Base-by-base conservation (phyloP, 108 stramenopile genomes). In the Fragilariopsis cylindrus region DNA sequence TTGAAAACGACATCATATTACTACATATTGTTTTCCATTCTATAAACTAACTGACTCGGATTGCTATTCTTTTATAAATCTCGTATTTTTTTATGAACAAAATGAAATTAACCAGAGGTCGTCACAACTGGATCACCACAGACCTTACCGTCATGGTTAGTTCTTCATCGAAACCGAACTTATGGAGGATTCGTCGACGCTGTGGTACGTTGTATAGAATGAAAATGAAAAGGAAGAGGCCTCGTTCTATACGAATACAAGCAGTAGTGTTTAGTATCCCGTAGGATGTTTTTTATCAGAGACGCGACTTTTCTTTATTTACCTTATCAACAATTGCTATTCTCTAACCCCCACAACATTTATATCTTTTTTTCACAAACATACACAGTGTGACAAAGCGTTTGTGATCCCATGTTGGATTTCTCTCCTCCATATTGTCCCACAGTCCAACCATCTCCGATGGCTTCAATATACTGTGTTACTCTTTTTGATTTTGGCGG, bases 101-200 rank as follows among this genome's bases (percentile, higher is more conserved):
- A 63, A 63, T 60, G 12, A 30, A 41, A 56, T 48, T n/a, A 3
- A 58, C 48, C 48, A 80, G 85, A 85, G 48, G 78, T 85, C 19
- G 79, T 85, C 3, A 73, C 79, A 16, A 85, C 70, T 6, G 85
- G 81, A 63, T 78, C 80, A 8, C 79, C 85, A 8, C 81, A 85
- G 43, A 49, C 13, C 9, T 43, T 85, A 5, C 18, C 57, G 3
- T 81, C 82, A 15, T 87, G 80, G 81, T 57, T 52, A n/a, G 19
- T 55, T 11, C 52, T 54, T 41, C 75, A 80, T 46, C 73, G 80
- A 11, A 71, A 73, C 19, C 60, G 70, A 9, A 58, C 80, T 0
- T 85, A 83, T 69, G 82, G 82, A 65, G 87, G 79, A 58, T 85
- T 85, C 57, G 71, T 88, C 18, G 87, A 88, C 70, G 87, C 82